phyloP scores from a whole-genome alignment of 139 green algal genomes.

The Haematococcus lacustris region DNA sequence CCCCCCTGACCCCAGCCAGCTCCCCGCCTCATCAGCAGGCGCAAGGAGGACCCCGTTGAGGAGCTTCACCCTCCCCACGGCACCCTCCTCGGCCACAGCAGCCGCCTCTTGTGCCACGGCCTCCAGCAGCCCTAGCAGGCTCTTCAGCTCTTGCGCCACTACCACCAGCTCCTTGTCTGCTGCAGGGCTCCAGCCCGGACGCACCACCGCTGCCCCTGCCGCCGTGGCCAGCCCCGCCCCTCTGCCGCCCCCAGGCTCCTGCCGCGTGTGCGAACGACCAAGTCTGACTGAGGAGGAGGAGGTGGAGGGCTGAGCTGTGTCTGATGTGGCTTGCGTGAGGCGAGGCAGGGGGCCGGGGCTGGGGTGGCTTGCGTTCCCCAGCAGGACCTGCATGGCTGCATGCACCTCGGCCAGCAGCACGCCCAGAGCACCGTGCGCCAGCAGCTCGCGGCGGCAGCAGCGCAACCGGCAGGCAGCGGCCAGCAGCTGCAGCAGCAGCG shows the following conservation, averaged over 20 bases:
- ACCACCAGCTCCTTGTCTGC: background rate
- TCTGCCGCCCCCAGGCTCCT: no score
- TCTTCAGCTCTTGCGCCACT: constrained; percentile 32
- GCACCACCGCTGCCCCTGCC: constrained; percentile 7
- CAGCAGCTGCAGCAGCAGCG: constrained; percentile 19
- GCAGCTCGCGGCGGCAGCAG: constrained; percentile 30
- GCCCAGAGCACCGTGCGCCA: constrained; percentile 20
- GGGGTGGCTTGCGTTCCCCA: background rate
- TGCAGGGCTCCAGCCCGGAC: background rate
- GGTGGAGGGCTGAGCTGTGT: no score
- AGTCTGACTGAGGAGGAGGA: no score
- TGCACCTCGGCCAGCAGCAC: constrained; percentile 29
- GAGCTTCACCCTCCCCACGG: no score
- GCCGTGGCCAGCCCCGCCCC: no score
- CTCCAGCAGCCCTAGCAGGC: constrained; percentile 35
- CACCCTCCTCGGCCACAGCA: no score
- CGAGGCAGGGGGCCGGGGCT: background rate
- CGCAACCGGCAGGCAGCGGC: constrained; percentile 8
- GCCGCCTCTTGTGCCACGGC: constrained; percentile 16
- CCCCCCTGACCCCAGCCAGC: no score
- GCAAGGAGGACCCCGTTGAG: no score
- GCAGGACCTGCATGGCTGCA: background rate
- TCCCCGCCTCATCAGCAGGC: no score
- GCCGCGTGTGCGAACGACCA: no score
- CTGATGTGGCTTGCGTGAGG: no score